A percentile compares a stretch with the other conserved stretches of the same genome.
Conservation (phyloP, 148 eudicot genomes). For the Amaranthus palmeri region DNA sequence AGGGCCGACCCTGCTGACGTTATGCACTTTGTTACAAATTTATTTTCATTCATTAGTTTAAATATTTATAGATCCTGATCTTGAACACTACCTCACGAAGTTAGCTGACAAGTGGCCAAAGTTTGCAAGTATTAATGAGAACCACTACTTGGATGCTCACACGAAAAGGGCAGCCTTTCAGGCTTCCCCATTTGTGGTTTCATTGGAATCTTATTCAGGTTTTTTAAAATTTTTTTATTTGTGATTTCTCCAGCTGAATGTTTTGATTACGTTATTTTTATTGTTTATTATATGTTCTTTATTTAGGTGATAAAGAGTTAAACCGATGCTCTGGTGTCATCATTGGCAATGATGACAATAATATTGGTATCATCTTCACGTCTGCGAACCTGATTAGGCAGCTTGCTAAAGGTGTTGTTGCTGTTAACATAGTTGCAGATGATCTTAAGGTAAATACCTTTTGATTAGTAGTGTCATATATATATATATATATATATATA, state of each 20-base stretch:
- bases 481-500: too few relatives aligned
- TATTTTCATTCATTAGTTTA: too few relatives aligned
- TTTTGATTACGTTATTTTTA: neutral
- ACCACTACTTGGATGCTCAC: conserved; percentile 1
- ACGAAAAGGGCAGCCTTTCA: conserved; percentile 6
- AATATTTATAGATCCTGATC: too few relatives aligned
- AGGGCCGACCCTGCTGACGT: too few relatives aligned
- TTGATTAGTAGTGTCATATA: neutral
- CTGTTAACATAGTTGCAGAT: conserved; percentile 5
- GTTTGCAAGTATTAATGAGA: neutral
- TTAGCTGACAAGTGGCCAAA: too few relatives aligned
- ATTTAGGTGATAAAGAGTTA: conserved; percentile 18
- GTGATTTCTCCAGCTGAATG: neutral
- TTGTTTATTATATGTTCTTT: neutral
- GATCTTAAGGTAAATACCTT: conserved; percentile 11
- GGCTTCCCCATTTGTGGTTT: conserved; percentile 19
- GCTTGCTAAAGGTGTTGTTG: neutral
- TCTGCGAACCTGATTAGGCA: conserved; percentile 14
- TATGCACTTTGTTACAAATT: too few relatives aligned
- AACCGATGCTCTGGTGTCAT: conserved; percentile 12
- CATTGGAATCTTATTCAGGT: conserved; percentile 15
- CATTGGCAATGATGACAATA: conserved; percentile 3
- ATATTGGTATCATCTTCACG: conserved; percentile 4
- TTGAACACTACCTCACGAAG: too few relatives aligned
- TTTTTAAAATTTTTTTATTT: neutral